Base-by-base conservation (phyloP, 2,329 filamentous ascomycete species). In the Aspergillus bombycis region DNA sequence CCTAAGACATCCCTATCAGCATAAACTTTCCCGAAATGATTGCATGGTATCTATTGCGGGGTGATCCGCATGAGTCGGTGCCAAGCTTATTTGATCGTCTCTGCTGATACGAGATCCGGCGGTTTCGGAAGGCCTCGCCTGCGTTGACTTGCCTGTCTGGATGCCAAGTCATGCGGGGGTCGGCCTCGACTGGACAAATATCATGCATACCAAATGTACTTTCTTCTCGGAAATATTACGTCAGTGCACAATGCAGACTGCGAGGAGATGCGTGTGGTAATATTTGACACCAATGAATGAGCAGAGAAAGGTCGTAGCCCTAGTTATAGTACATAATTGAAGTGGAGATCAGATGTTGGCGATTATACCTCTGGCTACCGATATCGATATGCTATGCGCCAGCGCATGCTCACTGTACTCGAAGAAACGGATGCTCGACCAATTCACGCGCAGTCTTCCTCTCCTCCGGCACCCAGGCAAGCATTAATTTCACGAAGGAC, bases 371-470 rank as follows among this genome's bases (percentile, higher is more conserved):
- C 5, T 16, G 5, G 14, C 7, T 36, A 1, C 6, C 12, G 34
- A 36, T 36, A 36, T 36, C 34, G 5, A 36, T 36, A 36, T 36
- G 34, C 4, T 16, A 4, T 36, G 34, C 34, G 4, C 34, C 14
- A 16, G 5, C 14, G 14, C 5, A 16, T 19, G 38, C 38, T 41
- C 8, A 57, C 19, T 23, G 32, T 16, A 67, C 53, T 23, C 66
- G 55, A 32, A 64, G 79, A 78, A 62, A 79, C 70, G 60, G 74
- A 69, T 79, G 74, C 2, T 77, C 69, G 34, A 75, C 71, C 34
- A 79, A 58, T 60, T 79, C 74, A 19, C 69, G 69, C 36, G 77
- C 77, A 23, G 74, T 78, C 54, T 72, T 74, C 43, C 77, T 74
- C 58, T 78, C 65, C 55, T 75, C 71, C 2, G 77, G 76, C 6